phyloP scores from a whole-genome alignment of 108 stramenopile genomes.

The Cyclostephanos tholiformis region DNA sequence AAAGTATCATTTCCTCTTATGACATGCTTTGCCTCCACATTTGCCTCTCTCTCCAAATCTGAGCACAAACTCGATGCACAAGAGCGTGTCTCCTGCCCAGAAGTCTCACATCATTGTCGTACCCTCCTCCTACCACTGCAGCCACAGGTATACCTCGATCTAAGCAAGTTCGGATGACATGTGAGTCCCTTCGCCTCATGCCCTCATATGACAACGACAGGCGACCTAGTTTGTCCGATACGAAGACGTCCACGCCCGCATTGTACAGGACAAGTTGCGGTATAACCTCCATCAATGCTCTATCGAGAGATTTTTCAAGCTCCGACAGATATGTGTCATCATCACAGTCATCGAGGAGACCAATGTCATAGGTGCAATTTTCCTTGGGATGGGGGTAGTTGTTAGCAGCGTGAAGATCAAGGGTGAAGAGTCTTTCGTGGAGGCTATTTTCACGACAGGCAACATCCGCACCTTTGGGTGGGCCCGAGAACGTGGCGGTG shows the following conservation, averaged over 20 bases:
- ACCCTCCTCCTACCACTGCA: conserved; percentile 80
- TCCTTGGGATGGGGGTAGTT: conserved; percentile 78
- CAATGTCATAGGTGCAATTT: conserved; percentile 67
- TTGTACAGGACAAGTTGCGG: conserved; percentile 84
- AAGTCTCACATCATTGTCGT: conserved; percentile 61
- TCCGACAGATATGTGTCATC: conserved; percentile 65
- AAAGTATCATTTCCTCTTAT: no score
- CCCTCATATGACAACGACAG: conserved; percentile 64
- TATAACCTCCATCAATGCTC: conserved; percentile 50
- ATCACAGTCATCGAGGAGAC: conserved; percentile 51
- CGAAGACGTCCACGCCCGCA: conserved; percentile 81
- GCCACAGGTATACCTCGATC: conserved; percentile 63
- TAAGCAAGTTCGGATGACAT: conserved; percentile 61
- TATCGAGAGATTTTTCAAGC: conserved; percentile 47
- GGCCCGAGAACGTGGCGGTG: conserved; percentile 32
- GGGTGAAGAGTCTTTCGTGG: conserved; percentile 54
- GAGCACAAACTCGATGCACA: conserved; percentile 70
- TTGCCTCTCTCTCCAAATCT: conserved; percentile 69
- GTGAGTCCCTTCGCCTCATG: conserved; percentile 63
- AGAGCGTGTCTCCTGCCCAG: conserved; percentile 73
- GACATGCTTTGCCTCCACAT: conserved; percentile 49
- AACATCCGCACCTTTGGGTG: not conserved
- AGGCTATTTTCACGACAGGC: not conserved
- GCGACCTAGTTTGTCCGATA: conserved; percentile 69
- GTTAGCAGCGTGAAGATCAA: conserved; percentile 70